These are phyloP conservation scores for Ogataea pignaliae DNA, from an alignment of 805 yeast genomes.

Conservation along the genomic window DNA sequence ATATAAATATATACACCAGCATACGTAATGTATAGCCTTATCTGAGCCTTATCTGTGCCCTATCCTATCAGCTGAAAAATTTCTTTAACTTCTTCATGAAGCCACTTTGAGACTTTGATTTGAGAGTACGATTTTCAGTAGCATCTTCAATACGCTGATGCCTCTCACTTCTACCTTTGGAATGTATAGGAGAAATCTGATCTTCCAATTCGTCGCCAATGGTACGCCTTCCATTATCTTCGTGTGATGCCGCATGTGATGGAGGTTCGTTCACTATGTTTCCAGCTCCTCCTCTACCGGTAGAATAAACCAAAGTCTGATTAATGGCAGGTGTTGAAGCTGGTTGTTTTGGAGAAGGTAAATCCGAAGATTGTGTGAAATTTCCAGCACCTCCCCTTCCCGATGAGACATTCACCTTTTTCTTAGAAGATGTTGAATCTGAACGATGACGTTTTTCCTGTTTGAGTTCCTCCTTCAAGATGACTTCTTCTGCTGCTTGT, in stretches of 20 bases:
- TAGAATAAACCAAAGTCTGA: slow-evolving; percentile 38
- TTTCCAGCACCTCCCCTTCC: slow-evolving; percentile 60
- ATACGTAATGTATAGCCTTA: neutral
- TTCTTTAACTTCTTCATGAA: slow-evolving; percentile 17
- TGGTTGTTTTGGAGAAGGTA: slow-evolving; percentile 42
- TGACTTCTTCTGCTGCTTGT: slow-evolving; percentile 21
- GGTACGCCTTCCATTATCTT: slow-evolving; percentile 33
- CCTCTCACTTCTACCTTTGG: slow-evolving; percentile 8
- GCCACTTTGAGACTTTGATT: slow-evolving; percentile 3
- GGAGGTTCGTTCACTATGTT: slow-evolving; percentile 34
- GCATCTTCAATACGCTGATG: slow-evolving; percentile 13
- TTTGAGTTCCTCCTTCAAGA: slow-evolving; percentile 8
- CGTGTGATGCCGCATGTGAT: slow-evolving; percentile 15
- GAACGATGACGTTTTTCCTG: slow-evolving; percentile 1
- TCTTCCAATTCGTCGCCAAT: slow-evolving; percentile 39
- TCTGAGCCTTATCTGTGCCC: too few species aligned
- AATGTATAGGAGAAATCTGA: slow-evolving; percentile 33
- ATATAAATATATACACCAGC: neutral
- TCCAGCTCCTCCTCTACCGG: slow-evolving; percentile 59
- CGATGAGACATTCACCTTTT: slow-evolving; percentile 39
- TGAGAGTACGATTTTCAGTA: slow-evolving; percentile 14
- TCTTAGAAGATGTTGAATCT: slow-evolving; percentile 10
- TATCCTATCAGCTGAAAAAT: slow-evolving; percentile 7
- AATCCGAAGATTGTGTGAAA: slow-evolving; percentile 34
- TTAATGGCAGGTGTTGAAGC: slow-evolving; percentile 18